Base-by-base conservation (phyloP, 2,329 filamentous ascomycete genomes). In the Alternaria sp. region DNA sequence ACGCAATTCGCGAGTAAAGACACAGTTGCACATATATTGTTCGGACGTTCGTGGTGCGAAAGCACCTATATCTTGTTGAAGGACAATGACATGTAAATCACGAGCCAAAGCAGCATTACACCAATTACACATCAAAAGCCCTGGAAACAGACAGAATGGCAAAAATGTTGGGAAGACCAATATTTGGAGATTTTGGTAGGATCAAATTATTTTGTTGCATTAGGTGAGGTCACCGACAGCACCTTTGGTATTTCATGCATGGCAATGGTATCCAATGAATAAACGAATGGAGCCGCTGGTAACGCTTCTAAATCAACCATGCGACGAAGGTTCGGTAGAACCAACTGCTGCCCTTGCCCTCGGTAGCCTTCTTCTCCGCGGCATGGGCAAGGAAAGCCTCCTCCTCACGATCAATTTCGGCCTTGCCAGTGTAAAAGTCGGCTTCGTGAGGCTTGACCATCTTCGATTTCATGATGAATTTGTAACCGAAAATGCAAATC, bases 361-460 rank as follows among this genome's bases (percentile, higher is more conserved):
- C 74, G 32, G 57, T 49, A n/a, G 70, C 76, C 22, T 74, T 70
- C 65, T 74, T 77, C 38, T 79, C 80, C 3, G 82, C 85, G 74
- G 86, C 78, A n/a, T 74, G 73, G 11, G 86, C 89, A 56, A 92
- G 70, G 79, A 90, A 93, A 64, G 87, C 88, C 61, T 87, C 85
- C 80, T 93, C 91, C 72, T 93, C 90, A 9, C 87, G 83, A 78
- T 92, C 90, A 66, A 92, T 90, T 61, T 86, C 83, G 54, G 90
- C 89, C 82, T 92, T 93, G 71, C 90, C 91, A 0, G 86, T 86
- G 81, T 86, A 92, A 63, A 93, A 86, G 81, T 93, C 90, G 32
- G 85, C 89, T 69, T 87, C 83, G 60, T 85, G 79, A 0, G 90
- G 81, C 63, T 83, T 81, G 54, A 91, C 68, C 48, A 68, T 67